A percentile compares a stretch with the other conserved stretches of the same genome.
These are phyloP conservation scores for Erythrobasidium yunnanense DNA, from an alignment of 768 basidiomycete species.

Conservation along the genomic window DNA sequence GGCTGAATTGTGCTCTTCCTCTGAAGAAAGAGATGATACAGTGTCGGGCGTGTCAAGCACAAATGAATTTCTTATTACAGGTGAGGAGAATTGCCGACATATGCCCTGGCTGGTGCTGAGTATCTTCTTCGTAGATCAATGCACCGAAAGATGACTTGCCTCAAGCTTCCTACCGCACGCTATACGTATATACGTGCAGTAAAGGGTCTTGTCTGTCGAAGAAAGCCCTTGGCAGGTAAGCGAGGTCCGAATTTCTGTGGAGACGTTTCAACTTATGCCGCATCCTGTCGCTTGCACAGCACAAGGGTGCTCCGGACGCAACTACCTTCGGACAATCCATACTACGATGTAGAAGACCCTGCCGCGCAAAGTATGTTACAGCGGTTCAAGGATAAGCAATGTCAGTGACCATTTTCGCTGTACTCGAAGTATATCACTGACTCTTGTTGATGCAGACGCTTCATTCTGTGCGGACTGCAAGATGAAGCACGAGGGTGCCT, in stretches of 20 bases:
- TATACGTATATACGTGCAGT: slow-evolving; percentile 35
- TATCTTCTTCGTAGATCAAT: slow-evolving; percentile 24
- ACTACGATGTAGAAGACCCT: slow-evolving; percentile 4
- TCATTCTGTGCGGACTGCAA: slow-evolving; percentile 10
- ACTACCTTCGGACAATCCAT: slow-evolving; percentile 18
- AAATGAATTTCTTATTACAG: slow-evolving; percentile 33
- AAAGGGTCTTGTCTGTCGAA: slow-evolving; percentile 11
- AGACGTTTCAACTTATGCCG: neutral
- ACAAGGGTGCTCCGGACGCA: slow-evolving; percentile 15
- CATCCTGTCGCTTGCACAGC: neutral
- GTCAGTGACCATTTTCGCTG: neutral
- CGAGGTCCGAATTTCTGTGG: too few relatives aligned
- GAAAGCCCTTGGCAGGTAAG: neutral
- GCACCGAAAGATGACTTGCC: slow-evolving; percentile 33
- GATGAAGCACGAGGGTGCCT: slow-evolving; percentile 5
- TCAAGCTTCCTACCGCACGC: slow-evolving; percentile 31
- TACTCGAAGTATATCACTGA: neutral
- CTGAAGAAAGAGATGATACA: slow-evolving; percentile 12
- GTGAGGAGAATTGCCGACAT: slow-evolving; percentile 34
- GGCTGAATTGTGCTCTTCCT: slow-evolving; percentile 32
- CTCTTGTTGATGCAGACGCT: slow-evolving; percentile 20
- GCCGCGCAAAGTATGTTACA: neutral
- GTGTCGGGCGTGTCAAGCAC: slow-evolving; percentile 25
- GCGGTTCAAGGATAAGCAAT: slow-evolving; percentile 21
- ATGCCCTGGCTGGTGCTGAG: slow-evolving; percentile 25